Evolutionary conservation across 306 rosid genomes (phyloP), one percentile per base, ranked within the genome.

Genomic region (Cyclanthera cordifolia): DNA sequence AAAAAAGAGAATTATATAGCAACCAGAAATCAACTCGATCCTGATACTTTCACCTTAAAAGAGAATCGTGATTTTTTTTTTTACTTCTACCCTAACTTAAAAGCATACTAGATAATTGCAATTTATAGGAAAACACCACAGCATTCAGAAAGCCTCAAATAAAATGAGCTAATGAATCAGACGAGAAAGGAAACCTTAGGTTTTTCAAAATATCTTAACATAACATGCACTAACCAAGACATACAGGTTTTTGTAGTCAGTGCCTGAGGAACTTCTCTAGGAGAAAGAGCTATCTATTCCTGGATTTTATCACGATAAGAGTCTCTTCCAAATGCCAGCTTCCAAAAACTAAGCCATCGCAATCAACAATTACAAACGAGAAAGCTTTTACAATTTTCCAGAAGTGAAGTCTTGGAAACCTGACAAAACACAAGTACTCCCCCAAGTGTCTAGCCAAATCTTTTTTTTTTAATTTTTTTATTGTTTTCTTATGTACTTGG

Each of bases 1-100:
- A 14, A 72, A 60, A 16, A 47, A 50, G n/a, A 25, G 25, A 54
- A 54, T 39, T 53, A 70, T 54, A 70, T 54, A 25, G 39, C 61
- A 32, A 30, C 47, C 72, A 34, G 50, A 52, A 51, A 69, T 24
- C 61, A 51, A 51, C 32, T 17, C 50, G 39, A 20, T n/a, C 43
- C 64, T 28, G 6, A 15, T 61, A 20, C 19, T 61, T 25, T 61
- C 30, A 34, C 64, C 37, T 48, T 27, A 28, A 27, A 56, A 28
- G 43, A n/a, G n/a, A n/a, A n/a, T n/a, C n/a, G n/a, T 37, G 12
- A 37, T 37, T 37, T 37, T 37, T 6, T 37, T 37, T 7, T 37
- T 37, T 6, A 37, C 43, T 20, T 37, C 23, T 60, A 19, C 16
- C 34, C 47, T 60, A 17, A 41, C 17, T 48, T 27, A 28, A 56